These are phyloP conservation scores for Saccharomyces hybrid DNA, from an alignment of 1,139 yeast species.

Conservation along the genomic window DNA sequence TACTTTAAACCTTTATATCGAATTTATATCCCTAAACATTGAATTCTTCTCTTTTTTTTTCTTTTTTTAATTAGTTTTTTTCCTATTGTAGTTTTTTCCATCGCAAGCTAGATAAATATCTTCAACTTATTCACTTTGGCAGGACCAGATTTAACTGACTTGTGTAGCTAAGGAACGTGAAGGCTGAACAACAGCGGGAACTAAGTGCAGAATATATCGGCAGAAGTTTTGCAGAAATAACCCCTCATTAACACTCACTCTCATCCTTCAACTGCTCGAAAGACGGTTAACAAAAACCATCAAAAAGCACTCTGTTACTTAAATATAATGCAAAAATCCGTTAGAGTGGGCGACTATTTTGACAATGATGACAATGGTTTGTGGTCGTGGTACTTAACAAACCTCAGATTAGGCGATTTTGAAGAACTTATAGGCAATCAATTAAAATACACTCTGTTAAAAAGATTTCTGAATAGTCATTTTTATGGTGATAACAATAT, in stretches of 20 bases:
- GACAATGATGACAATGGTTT: constrained; percentile 30
- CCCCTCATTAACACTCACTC: background rate
- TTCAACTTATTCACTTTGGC: background rate
- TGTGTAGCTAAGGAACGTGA: background rate
- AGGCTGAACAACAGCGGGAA: background rate
- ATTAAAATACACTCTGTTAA: constrained; percentile 23
- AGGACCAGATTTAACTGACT: background rate
- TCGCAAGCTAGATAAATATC: background rate
- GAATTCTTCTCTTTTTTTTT: background rate
- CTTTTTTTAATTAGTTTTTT: background rate
- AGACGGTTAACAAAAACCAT: background rate
- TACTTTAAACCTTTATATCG: background rate
- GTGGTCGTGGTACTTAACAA: constrained; percentile 31
- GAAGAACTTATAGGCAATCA: constrained; percentile 27
- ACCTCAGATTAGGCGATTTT: constrained; percentile 29
- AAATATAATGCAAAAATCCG: constrained; percentile 20
- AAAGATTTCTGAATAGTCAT: constrained; percentile 15
- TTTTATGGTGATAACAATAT: constrained; percentile 4
- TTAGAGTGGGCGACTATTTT: constrained; percentile 26
- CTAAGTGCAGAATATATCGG: background rate
- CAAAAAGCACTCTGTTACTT: background rate
- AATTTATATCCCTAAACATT: background rate
- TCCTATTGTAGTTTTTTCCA: background rate
- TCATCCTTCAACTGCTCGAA: background rate
- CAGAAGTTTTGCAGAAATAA: background rate